phyloP scores from a whole-genome alignment of 495 filamentous ascomycete genomes.

The Sporormia fimetaria region DNA sequence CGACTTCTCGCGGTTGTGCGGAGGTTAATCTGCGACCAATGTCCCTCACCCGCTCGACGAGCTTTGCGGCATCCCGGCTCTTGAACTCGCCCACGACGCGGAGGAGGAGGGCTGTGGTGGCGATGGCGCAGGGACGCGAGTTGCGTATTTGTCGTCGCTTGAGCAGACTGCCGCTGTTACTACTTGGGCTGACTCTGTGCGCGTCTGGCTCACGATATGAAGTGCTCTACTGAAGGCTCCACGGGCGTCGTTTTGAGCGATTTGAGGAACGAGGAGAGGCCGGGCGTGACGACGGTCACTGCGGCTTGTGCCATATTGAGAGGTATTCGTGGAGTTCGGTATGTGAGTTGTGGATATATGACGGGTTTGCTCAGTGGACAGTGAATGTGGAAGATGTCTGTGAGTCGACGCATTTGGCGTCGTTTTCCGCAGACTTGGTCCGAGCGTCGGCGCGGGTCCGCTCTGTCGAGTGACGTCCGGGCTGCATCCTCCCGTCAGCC shows the following conservation, averaged over 20 bases:
- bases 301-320: constrained; percentile 10
- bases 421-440: too few species aligned
- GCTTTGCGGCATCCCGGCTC: constrained; percentile 59
- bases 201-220: constrained; percentile 54
- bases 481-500: too few species aligned
- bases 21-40: constrained; percentile 62
- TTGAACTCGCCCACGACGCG: constrained; percentile 65
- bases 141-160: constrained; percentile 82
- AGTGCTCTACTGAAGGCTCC: constrained; percentile 67
- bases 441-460: too few species aligned
- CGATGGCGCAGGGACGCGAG: constrained; percentile 76
- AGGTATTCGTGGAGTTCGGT: neutral
- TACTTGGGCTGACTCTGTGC: constrained; percentile 1
- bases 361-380: neutral
- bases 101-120: constrained; percentile 76
- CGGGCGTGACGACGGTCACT: constrained; percentile 38
- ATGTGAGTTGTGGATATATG: neutral
- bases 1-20: constrained; percentile 79
- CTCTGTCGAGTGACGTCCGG: too few species aligned
- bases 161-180: constrained; percentile 50
- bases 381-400: neutral
- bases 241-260: constrained; percentile 60
- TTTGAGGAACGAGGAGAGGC: constrained; percentile 62
- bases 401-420: constrained; percentile 5
- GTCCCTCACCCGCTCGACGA: constrained; percentile 64